Evolutionary conservation across 2,329 filamentous ascomycete species (phyloP).

Genomic region (Coniochaeta sp.): DNA sequence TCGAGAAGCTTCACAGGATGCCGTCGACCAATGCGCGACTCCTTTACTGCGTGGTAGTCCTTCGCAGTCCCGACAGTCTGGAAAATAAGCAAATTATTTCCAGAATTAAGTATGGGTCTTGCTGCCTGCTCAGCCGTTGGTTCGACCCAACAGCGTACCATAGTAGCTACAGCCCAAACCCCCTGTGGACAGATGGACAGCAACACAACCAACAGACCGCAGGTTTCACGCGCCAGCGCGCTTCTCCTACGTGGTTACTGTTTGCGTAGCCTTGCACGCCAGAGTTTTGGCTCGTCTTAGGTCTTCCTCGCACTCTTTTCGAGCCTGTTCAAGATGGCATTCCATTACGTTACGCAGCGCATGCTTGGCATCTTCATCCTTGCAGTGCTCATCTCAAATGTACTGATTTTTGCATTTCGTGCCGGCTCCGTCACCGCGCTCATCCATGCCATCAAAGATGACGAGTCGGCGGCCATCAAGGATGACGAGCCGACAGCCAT

Average conservation of each 20-base stretch:
- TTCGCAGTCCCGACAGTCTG: not conserved
- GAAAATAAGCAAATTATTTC: no score
- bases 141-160: no score
- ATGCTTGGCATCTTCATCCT: not conserved
- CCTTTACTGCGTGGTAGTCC: no score
- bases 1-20: not conserved
- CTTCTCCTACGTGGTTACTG: not conserved
- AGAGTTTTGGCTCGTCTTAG: not conserved
- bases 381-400: not conserved
- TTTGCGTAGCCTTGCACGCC: no score
- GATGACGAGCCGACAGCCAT: no score
- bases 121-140: not conserved
- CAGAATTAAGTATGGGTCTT: no score
- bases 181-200: not conserved
- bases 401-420: not conserved
- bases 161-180: not conserved
- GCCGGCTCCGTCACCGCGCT: not conserved
- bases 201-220: not conserved
- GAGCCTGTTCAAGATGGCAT: not conserved
- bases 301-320: no score
- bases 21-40: not conserved
- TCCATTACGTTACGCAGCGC: not conserved
- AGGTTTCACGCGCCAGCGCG: not conserved
- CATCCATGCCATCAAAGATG: not conserved
- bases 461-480: not conserved